Conservation (phyloP, 2,329 filamentous ascomycete genomes). For the Alternaria longipes region DNA sequence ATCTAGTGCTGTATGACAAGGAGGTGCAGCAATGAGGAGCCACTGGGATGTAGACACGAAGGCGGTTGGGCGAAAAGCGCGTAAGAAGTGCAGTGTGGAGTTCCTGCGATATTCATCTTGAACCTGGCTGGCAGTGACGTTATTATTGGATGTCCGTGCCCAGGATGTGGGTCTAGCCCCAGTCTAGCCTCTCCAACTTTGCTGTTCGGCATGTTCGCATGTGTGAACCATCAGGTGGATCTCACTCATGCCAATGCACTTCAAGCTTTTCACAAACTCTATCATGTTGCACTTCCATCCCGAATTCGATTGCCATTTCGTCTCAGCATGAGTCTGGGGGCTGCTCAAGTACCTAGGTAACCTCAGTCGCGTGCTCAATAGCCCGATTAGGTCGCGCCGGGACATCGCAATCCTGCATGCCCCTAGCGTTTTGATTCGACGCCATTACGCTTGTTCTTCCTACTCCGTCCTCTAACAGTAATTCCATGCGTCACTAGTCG, state of each 20-base stretch:
- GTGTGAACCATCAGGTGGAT: constrained; percentile 8
- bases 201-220: constrained; percentile 18
- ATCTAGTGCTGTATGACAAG: not conserved
- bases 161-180: not conserved
- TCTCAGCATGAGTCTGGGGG: not conserved
- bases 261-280: not conserved
- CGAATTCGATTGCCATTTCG: not conserved
- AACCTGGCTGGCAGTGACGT: constrained; percentile 16
- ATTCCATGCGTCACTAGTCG: constrained; percentile 3
- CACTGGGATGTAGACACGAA: constrained; percentile 14
- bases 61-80: constrained; percentile 1
- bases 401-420: not conserved
- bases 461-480: not conserved
- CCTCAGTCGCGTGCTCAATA: constrained; percentile 20
- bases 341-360: not conserved
- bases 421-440: constrained; percentile 11
- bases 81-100: constrained; percentile 8
- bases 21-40: constrained; percentile 9
- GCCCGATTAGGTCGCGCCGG: constrained; percentile 7
- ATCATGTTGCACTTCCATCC: not conserved
- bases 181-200: constrained; percentile 9
- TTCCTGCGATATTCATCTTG: constrained; percentile 3
- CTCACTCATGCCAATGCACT: not conserved
- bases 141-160: constrained; percentile 12
- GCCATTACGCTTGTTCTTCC: not conserved